These are phyloP conservation scores for Schoenoplectus tabernaemontani DNA, from an alignment of 202 grass and related monocot species.

Conservation along the genomic window DNA sequence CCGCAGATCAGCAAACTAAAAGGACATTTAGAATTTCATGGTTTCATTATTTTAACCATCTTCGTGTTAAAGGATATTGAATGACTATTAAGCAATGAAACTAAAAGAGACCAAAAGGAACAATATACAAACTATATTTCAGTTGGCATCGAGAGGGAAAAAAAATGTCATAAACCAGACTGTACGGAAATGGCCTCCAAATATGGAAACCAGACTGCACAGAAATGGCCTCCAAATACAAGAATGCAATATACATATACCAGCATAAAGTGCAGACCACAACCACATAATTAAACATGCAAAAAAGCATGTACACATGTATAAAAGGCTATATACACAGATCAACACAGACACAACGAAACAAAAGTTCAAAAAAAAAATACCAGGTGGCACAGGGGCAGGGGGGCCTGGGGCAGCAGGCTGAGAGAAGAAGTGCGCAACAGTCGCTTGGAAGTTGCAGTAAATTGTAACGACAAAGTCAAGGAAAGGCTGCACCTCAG, in stretches of 20 bases:
- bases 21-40: neutral
- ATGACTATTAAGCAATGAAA: neutral
- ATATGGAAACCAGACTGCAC: neutral
- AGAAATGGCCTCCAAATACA: neutral
- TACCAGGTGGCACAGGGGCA: conserved; percentile 12
- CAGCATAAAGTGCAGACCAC: neutral
- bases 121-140: no score
- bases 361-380: neutral
- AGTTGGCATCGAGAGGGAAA: no score
- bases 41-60: neutral
- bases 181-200: neutral
- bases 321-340: no score
- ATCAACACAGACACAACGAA: neutral
- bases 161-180: no score
- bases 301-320: neutral
- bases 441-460: conserved; percentile 55
- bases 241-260: neutral
- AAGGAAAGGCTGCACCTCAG: conserved; percentile 94
- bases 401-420: conserved; percentile 31
- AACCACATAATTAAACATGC: neutral
- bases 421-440: conserved; percentile 60
- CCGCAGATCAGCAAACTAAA: neutral
- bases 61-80: neutral
- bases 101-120: neutral
- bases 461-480: conserved; percentile 89